Conservation (phyloP, 306 rosid species). For the Quercus glauca region DNA sequence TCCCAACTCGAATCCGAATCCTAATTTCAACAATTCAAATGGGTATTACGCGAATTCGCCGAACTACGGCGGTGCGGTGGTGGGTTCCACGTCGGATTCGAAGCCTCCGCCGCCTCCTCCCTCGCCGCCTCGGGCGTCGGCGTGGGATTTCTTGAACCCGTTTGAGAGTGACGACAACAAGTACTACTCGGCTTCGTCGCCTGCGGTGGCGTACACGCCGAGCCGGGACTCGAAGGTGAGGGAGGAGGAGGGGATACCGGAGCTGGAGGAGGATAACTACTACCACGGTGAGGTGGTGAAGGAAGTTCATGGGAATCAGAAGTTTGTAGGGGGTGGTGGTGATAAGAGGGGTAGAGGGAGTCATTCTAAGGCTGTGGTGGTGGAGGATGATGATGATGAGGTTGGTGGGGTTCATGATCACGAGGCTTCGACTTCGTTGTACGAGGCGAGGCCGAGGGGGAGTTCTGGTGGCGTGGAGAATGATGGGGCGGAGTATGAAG, state of each 20-base stretch:
- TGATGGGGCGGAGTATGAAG: slow-evolving; percentile 53
- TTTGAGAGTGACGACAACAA: slow-evolving; percentile 47
- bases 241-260: slow-evolving; percentile 97
- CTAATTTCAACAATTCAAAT: too few relatives aligned
- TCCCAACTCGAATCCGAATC: too few relatives aligned
- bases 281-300: slow-evolving; percentile 74
- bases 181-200: slow-evolving; percentile 21
- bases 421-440: slow-evolving; percentile 34
- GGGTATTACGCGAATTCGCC: not conserved
- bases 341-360: not conserved
- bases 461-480: slow-evolving; percentile 14
- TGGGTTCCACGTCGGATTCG: slow-evolving; percentile 19
- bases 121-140: slow-evolving; percentile 67
- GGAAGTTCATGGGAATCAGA: slow-evolving; percentile 65
- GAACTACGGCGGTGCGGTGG: slow-evolving; percentile 34
- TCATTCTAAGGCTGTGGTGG: slow-evolving; percentile 26
- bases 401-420: slow-evolving; percentile 21
- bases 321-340: slow-evolving; percentile 36
- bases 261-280: slow-evolving; percentile 75
- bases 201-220: slow-evolving; percentile 45
- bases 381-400: too few relatives aligned
- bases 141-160: slow-evolving; percentile 77
- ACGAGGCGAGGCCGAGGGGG: slow-evolving; percentile 42
- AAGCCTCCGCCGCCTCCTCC: slow-evolving; percentile 85
- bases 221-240: slow-evolving; percentile 79